These are phyloP conservation scores for Babesia sp. DNA, from an alignment of 169 alveolate species.

Conservation along the genomic window DNA sequence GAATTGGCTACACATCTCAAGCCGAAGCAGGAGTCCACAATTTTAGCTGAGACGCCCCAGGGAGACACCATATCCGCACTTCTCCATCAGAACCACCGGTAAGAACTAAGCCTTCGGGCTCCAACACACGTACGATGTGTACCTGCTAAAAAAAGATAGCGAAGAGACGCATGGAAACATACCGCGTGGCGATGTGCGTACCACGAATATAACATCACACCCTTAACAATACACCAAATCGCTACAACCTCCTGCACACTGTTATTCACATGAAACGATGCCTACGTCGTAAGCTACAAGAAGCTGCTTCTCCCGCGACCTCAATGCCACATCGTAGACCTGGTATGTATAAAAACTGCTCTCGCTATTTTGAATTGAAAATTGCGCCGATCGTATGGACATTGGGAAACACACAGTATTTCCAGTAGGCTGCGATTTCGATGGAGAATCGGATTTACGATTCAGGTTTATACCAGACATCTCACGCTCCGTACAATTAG, in stretches of 20 bases:
- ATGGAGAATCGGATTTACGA: not conserved
- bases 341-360: constrained; percentile 34
- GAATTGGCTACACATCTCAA: not conserved
- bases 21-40: constrained; percentile 17
- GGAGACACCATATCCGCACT: constrained; percentile 57
- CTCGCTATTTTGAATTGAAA: constrained; percentile 29
- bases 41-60: constrained; percentile 24
- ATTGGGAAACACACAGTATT: constrained; percentile 37
- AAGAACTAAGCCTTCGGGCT: constrained; percentile 33
- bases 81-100: constrained; percentile 70
- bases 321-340: constrained; percentile 31
- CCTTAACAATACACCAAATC: constrained; percentile 63
- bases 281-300: constrained; percentile 64
- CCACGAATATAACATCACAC: constrained; percentile 65
- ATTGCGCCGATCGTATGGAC: constrained; percentile 62
- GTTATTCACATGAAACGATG: not conserved
- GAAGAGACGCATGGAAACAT: not conserved
- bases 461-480: constrained; percentile 9
- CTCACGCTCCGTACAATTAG: not conserved
- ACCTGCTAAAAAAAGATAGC: constrained; percentile 29
- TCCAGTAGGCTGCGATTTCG: constrained; percentile 4
- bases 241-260: constrained; percentile 52
- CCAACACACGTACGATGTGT: constrained; percentile 44
- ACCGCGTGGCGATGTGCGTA: constrained; percentile 67
- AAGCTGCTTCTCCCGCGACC: constrained; percentile 47